phyloP scores from a whole-genome alignment of 805 yeast genomes.

The Myxozyma mucilagina region DNA sequence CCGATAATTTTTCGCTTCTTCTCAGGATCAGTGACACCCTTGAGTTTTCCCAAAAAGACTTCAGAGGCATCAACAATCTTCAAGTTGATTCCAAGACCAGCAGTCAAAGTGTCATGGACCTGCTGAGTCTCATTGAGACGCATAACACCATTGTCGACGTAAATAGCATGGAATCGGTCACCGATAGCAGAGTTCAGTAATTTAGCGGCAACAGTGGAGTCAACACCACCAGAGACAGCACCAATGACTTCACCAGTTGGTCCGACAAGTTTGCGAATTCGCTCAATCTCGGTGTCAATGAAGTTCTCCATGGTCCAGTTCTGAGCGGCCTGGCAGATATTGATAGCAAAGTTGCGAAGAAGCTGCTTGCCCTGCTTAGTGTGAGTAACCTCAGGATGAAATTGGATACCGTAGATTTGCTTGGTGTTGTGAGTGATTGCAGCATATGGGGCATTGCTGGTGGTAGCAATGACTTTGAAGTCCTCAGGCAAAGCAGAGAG shows the following conservation, averaged over 20 bases:
- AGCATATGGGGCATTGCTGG: slow-evolving; percentile 93
- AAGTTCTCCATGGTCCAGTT: slow-evolving; percentile 99
- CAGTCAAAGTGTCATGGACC: slow-evolving; percentile 86
- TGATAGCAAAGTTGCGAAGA: slow-evolving; percentile 88
- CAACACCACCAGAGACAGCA: slow-evolving; percentile 99
- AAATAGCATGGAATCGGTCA: slow-evolving; percentile 95
- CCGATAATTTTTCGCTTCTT: slow-evolving; percentile 98
- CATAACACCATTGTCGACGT: slow-evolving; percentile 97
- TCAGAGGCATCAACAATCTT: slow-evolving; percentile 94
- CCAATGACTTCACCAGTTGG: slow-evolving; percentile 99
- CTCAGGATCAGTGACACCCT: slow-evolving; percentile 97
- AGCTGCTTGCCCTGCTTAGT: slow-evolving; percentile 85
- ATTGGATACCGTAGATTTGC: slow-evolving; percentile 89
- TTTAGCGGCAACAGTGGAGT: slow-evolving; percentile 98
- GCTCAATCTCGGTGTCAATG: slow-evolving; percentile 91
- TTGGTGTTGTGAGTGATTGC: slow-evolving; percentile 79
- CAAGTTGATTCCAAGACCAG: slow-evolving; percentile 91
- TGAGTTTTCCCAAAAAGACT: slow-evolving; percentile 78
- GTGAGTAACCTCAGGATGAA: slow-evolving; percentile 99
- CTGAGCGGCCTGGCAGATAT: slow-evolving; percentile 79
- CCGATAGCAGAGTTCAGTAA: slow-evolving; percentile 98
- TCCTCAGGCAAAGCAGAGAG: slow-evolving; percentile 86
- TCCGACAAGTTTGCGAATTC: slow-evolving; percentile 89
- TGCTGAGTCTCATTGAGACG: slow-evolving; percentile 87
- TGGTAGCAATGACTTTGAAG: slow-evolving; percentile 83